phyloP scores from a whole-genome alignment of 768 basidiomycete genomes.

The Podaxis sp. region DNA sequence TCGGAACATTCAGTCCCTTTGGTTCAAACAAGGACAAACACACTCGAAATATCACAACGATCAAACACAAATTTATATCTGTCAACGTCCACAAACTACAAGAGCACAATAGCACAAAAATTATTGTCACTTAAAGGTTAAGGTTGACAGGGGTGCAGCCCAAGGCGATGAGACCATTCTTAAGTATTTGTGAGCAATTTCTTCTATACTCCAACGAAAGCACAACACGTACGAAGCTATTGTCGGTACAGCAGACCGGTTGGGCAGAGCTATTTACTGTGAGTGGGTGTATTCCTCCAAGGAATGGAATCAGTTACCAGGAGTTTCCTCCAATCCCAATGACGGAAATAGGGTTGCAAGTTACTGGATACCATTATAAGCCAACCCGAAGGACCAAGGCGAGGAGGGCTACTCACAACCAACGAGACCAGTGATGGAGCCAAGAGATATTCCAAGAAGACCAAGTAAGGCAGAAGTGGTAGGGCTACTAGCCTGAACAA shows the following conservation, averaged over 20 bases:
- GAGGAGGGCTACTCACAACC: neutral
- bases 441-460: slow-evolving; percentile 15
- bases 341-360: slow-evolving; percentile 27
- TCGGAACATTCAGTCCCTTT: neutral
- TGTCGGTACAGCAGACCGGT: slow-evolving; percentile 12
- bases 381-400: neutral
- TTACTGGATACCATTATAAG: slow-evolving; percentile 12
- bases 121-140: neutral
- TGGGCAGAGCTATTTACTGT: slow-evolving; percentile 2
- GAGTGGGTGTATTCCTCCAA: neutral
- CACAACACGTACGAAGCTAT: slow-evolving; percentile 2
- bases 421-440: slow-evolving; percentile 24
- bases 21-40: slow-evolving; percentile 1
- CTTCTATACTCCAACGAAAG: neutral
- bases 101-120: too few species aligned
- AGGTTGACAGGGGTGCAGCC: slow-evolving; percentile 6
- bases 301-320: slow-evolving; percentile 19
- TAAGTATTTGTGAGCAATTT: neutral
- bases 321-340: slow-evolving; percentile 22
- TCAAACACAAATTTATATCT: too few species aligned
- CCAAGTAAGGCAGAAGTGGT: slow-evolving; percentile 2
- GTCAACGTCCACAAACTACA: too few species aligned
- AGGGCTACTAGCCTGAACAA: neutral
- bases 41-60: neutral
- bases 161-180: slow-evolving; percentile 8